Base-by-base conservation (phyloP, 2,329 filamentous ascomycete genomes). In the Alternaria hordeiaustralica region DNA sequence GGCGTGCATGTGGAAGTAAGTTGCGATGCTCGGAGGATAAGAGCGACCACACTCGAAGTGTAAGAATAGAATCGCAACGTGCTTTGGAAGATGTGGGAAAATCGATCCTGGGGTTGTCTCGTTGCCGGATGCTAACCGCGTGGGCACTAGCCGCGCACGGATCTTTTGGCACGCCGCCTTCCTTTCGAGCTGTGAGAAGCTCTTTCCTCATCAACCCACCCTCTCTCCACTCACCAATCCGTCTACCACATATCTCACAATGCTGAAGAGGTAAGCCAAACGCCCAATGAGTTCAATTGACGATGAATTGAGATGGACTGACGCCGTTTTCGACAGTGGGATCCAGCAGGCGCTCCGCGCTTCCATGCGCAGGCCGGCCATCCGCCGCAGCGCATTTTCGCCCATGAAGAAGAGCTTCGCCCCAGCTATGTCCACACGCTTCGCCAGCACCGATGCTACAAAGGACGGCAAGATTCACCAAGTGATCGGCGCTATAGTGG, bases 401-500 rank as follows among this genome's bases (percentile, higher is more conserved):
- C 83, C 85, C 75, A 81, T 86, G 78, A 84, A 82, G 80, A 86
- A 84, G 81, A 85, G 84, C 81, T 84, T 85, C 80, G 81, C 86
- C 64, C 87, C 88, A 71, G 86, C 87, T 71, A 80, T 90, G 68
- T 80, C 84, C 74, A 84, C 88, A 75, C 85, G 89, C 75, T 88
- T 87, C 80, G 89, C 89, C 76, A 87, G 84, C 79, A 86, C 87
- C 72, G 86, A 88, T 72, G 78, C 85, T 62, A 76, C 79, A 61
- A 82, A 83, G 74, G 82, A 86, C 82, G 90, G 90, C 80, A 90
- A 87, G 84, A 86, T 89, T 80, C 85, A 88, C 82, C 86, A 94
- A 87, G 94, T n/a, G n/a, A n/a, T n/a, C n/a, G n/a, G n/a, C n/a
- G n/a, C n/a, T n/a, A n/a, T n/a, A n/a, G n/a, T n/a, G n/a, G n/a